Conservation (phyloP, 1,284 basidiomycete genomes). For the Naganishia cerealis region DNA sequence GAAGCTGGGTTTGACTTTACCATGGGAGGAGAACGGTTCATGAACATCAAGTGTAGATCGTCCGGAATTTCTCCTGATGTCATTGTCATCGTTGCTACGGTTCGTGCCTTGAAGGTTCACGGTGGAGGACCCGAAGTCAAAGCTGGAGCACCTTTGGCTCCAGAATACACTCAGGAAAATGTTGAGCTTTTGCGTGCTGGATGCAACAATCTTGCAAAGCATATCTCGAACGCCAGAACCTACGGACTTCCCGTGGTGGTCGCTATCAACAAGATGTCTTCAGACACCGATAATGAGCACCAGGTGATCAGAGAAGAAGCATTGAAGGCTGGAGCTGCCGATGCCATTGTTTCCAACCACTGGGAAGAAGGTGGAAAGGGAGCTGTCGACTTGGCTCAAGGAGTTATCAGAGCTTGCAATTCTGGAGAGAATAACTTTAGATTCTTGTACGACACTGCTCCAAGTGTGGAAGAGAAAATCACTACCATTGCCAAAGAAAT, state of each 20-base stretch:
- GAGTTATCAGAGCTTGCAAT: constrained; percentile 81
- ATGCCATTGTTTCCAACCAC: constrained; percentile 92
- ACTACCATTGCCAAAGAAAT: constrained; percentile 79
- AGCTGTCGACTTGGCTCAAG: constrained; percentile 80
- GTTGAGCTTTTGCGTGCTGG: constrained; percentile 86
- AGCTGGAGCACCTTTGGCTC: constrained; percentile 89
- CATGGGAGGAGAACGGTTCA: constrained; percentile 66
- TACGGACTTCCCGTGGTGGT: constrained; percentile 96
- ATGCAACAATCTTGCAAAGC: constrained; percentile 87
- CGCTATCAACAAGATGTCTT: constrained; percentile 93
- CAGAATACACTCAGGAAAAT: constrained; percentile 92
- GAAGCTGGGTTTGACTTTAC: constrained; percentile 99
- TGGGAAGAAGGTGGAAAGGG: constrained; percentile 95
- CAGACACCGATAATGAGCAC: constrained; percentile 87
- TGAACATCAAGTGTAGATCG: constrained; percentile 94
- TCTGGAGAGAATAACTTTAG: constrained; percentile 77
- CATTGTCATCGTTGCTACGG: constrained; percentile 92
- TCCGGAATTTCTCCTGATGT: constrained; percentile 92
- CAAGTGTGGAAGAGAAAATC: constrained; percentile 84
- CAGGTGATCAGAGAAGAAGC: constrained; percentile 79
- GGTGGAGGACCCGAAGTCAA: constrained; percentile 96
- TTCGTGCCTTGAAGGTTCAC: constrained; percentile 98
- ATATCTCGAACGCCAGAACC: constrained; percentile 93
- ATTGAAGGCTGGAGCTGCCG: constrained; percentile 84
- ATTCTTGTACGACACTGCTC: constrained; percentile 83